Conservation (phyloP, 169 alveolate genomes). For the Plasmodium knowlesi region DNA sequence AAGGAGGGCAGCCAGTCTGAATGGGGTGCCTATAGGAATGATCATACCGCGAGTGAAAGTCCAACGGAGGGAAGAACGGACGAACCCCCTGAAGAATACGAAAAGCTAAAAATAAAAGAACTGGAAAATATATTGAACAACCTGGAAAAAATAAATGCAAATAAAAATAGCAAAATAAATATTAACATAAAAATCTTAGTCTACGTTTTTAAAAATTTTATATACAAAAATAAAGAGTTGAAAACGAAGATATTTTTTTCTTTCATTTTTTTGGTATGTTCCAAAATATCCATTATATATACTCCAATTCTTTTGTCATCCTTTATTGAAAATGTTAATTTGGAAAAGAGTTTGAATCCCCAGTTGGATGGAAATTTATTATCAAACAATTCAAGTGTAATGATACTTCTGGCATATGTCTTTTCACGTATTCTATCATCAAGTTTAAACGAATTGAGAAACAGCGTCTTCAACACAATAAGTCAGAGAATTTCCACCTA, state of each 20-base stretch:
- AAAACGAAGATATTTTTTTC: constrained; percentile 61
- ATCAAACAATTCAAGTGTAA: constrained; percentile 26
- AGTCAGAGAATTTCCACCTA: constrained; percentile 81
- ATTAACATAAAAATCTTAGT: constrained; percentile 49
- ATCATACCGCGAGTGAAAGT: not conserved
- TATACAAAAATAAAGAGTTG: constrained; percentile 61
- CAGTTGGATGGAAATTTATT: not conserved
- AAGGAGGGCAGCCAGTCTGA: not conserved
- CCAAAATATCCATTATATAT: constrained; percentile 63
- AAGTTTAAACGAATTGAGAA: constrained; percentile 81
- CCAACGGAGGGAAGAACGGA: not conserved
- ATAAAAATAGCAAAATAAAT: constrained; percentile 53
- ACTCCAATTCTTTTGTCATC: constrained; percentile 65
- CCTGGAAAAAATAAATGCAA: constrained; percentile 42
- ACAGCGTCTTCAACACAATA: constrained; percentile 82
- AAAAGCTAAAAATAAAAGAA: constrained; percentile 27
- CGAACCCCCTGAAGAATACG: not conserved
- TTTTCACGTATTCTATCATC: constrained; percentile 68
- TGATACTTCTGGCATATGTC: constrained; percentile 38
- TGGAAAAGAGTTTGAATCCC: constrained; percentile 24
- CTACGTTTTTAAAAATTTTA: constrained; percentile 74
- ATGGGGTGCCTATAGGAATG: not conserved
- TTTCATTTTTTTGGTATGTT: constrained; percentile 60
- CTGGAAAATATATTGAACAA: constrained; percentile 17
- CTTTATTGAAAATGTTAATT: constrained; percentile 74